Evolutionary conservation across 306 rosid genomes (phyloP).

Genomic region (Citrullus amarus): DNA sequence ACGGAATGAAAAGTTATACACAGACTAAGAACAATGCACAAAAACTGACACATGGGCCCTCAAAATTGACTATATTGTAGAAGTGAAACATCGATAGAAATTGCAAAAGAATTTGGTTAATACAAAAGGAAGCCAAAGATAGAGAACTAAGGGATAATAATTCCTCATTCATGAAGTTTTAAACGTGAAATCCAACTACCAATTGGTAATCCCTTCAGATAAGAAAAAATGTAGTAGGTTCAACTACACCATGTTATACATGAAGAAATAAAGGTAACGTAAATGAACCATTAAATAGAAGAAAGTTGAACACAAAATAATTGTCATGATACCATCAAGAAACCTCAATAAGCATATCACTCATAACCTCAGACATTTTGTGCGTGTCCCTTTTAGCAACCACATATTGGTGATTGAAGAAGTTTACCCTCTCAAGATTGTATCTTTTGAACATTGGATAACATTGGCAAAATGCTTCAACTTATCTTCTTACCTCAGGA

Average conservation of each 20-base stretch:
- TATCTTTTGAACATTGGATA: not conserved
- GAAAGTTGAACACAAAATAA: not conserved
- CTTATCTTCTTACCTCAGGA: slow-evolving; percentile 63
- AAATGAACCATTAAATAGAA: not conserved
- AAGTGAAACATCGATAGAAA: not conserved
- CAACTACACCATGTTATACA: not conserved
- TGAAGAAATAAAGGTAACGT: not conserved
- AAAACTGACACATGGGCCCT: not conserved
- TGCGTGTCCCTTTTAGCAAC: not conserved
- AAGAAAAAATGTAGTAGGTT: not conserved
- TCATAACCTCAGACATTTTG: not conserved
- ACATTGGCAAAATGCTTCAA: not conserved
- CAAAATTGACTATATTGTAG: not conserved
- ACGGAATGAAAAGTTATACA: not conserved
- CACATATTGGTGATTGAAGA: not conserved
- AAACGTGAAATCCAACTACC: not conserved
- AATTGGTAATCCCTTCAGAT: not conserved
- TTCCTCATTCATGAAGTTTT: not conserved
- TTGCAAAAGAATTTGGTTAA: not conserved
- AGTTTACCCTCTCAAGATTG: not conserved
- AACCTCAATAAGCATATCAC: not conserved
- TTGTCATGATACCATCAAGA: slow-evolving; percentile 2
- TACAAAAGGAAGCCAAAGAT: not conserved
- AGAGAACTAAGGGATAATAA: not conserved
- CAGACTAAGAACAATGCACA: not conserved